Conservation (phyloP, 345 rosid genomes). For the Boechera retrofracta region DNA sequence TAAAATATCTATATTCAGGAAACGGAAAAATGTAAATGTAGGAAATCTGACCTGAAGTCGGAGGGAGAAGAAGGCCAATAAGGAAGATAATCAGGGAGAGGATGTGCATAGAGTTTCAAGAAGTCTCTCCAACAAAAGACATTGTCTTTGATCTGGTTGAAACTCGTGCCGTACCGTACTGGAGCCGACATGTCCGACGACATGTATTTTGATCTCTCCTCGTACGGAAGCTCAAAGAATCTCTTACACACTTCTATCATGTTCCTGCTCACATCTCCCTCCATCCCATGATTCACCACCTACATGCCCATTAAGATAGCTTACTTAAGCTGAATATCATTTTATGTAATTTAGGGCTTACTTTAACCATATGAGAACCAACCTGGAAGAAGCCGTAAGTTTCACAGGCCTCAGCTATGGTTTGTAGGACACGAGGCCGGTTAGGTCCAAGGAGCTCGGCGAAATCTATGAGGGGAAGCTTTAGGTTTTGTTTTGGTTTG, state of each 20-base stretch:
- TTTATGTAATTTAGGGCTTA: constrained; percentile 3
- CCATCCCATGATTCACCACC: constrained; percentile 85
- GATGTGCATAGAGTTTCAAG: constrained; percentile 74
- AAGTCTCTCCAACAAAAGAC: constrained; percentile 96
- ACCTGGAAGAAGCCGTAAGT: constrained; percentile 87
- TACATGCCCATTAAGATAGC: constrained; percentile 34
- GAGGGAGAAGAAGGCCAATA: constrained; percentile 91
- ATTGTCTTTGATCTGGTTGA: constrained; percentile 79
- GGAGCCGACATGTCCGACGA: constrained; percentile 66
- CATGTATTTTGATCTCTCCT: constrained; percentile 86
- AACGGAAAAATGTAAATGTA: background rate
- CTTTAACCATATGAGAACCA: background rate
- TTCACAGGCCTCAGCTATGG: constrained; percentile 70
- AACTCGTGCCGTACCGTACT: constrained; percentile 91
- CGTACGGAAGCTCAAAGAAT: constrained; percentile 72
- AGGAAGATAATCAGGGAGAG: constrained; percentile 60
- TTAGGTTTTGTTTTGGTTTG: constrained; percentile 49
- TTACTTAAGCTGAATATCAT: background rate
- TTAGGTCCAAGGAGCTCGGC: constrained; percentile 64
- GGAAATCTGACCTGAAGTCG: constrained; percentile 63
- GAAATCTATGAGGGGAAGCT: constrained; percentile 77
- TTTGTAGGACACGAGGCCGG: constrained; percentile 54
- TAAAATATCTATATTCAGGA: too few species aligned
- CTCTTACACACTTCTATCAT: constrained; percentile 71
- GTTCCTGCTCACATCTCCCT: constrained; percentile 51